A percentile compares a stretch with the other conserved stretches of the same genome.
Evolutionary conservation across 2,329 filamentous ascomycete genomes (phyloP).

Genomic region (Arthrinium phaeospermum): DNA sequence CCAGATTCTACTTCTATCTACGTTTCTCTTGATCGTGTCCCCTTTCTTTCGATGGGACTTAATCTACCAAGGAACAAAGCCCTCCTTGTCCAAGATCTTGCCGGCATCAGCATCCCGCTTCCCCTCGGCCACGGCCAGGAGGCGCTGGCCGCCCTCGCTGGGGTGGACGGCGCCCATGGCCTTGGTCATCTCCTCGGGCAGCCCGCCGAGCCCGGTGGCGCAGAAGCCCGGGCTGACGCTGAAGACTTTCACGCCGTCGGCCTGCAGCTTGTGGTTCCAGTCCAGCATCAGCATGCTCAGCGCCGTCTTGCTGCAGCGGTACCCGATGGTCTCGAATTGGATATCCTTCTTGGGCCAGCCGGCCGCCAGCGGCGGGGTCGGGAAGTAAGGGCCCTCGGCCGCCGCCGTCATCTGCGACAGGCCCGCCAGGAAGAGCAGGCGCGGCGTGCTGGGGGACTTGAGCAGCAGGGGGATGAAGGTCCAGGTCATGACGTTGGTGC

Average conservation of each 20-base stretch:
- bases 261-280: conserved; percentile 47
- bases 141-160: too few relatives aligned
- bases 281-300: conserved; percentile 56
- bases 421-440: conserved; percentile 31
- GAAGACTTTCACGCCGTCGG: conserved; percentile 53
- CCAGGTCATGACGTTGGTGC: conserved; percentile 10
- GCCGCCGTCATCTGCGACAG: too few relatives aligned
- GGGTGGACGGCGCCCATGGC: too few relatives aligned
- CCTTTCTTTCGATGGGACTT: too few relatives aligned
- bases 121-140: conserved; percentile 34
- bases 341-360: neutral
- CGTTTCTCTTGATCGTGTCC: too few relatives aligned
- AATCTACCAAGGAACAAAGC: conserved; percentile 32
- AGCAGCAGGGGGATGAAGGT: too few relatives aligned
- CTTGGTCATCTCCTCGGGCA: too few relatives aligned
- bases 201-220: too few relatives aligned
- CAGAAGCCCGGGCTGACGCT: too few relatives aligned
- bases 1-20: too few relatives aligned
- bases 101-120: conserved; percentile 47
- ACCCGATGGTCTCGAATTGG: conserved; percentile 27
- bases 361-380: conserved; percentile 40
- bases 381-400: too few relatives aligned
- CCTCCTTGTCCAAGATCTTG: conserved; percentile 36
- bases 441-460: neutral
- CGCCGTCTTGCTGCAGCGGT: conserved; percentile 48